Percentiles rank a stretch among this genome's conserved stretches.
Conservation (phyloP, 352 stramenopile genomes). For the Pythium oligandrum region DNA sequence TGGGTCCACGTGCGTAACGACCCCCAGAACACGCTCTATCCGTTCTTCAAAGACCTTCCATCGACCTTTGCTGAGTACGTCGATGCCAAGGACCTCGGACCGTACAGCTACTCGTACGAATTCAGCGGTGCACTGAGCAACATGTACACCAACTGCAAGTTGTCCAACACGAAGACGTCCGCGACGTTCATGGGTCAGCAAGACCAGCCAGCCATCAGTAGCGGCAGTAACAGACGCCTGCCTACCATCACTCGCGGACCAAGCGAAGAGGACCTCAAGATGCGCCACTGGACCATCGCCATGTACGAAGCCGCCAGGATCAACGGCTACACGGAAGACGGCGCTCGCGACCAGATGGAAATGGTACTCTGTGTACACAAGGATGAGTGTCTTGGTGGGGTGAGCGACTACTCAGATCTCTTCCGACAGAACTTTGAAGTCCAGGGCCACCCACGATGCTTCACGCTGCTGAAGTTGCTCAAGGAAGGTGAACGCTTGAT, state of each 20-base stretch:
- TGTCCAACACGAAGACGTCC: conserved; percentile 22
- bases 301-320: conserved; percentile 42
- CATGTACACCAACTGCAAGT: conserved; percentile 45
- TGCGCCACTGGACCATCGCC: conserved; percentile 40
- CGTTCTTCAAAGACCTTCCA: conserved; percentile 62
- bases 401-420: conserved; percentile 34
- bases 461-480: conserved; percentile 31
- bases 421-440: conserved; percentile 46
- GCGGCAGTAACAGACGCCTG: too few species aligned
- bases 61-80: conserved; percentile 34
- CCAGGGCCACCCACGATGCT: conserved; percentile 46
- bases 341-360: conserved; percentile 44
- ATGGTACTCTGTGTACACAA: conserved; percentile 46
- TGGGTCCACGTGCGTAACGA: conserved; percentile 32
- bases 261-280: conserved; percentile 4
- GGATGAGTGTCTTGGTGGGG: conserved; percentile 41
- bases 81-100: conserved; percentile 40
- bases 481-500: conserved; percentile 31
- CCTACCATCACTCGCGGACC: background rate
- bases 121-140: conserved; percentile 36
- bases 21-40: conserved; percentile 39
- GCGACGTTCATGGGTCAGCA: conserved; percentile 10
- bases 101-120: conserved; percentile 62
- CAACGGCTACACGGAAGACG: conserved; percentile 32
- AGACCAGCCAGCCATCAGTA: background rate